A percentile compares a stretch with the other conserved stretches of the same genome.
Evolutionary conservation across 225 moss, liverwort and hornwort species (phyloP).

Genomic region (Pseudisothecium myosuroides): DNA sequence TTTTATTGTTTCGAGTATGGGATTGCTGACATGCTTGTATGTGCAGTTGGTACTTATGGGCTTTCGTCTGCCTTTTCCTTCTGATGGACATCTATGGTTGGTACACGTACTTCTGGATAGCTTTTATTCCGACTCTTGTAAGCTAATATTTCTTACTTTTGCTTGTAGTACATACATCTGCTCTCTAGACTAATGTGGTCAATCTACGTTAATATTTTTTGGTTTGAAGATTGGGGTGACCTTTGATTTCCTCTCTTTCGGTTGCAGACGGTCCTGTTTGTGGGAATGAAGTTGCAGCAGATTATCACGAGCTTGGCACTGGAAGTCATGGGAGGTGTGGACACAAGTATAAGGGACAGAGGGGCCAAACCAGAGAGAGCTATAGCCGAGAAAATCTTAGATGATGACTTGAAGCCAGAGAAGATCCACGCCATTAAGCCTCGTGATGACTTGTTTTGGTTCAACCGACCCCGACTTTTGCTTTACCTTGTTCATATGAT

Average conservation of each 20-base stretch:
- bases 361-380: background rate
- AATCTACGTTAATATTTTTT: background rate
- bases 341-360: background rate
- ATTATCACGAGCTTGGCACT: constrained; percentile 69
- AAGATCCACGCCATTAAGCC: constrained; percentile 38
- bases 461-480: constrained; percentile 55
- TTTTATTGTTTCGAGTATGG: background rate
- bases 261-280: constrained; percentile 56
- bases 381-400: background rate
- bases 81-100: constrained; percentile 50
- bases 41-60: constrained; percentile 41
- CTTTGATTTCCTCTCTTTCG: background rate
- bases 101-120: constrained; percentile 94
- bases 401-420: background rate
- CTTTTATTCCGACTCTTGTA: constrained; percentile 76
- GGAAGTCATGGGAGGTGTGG: constrained; percentile 29
- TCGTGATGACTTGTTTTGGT: constrained; percentile 84
- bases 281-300: constrained; percentile 72
- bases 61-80: constrained; percentile 31
- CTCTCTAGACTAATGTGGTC: background rate
- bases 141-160: background rate
- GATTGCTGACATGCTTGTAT: background rate
- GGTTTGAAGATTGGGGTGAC: background rate
- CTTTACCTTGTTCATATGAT: constrained; percentile 80
- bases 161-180: background rate